Percentiles rank a stretch among this genome's conserved stretches.
Conservation (phyloP, 75 land plant genomes). For the Picea sitchensis region DNA sequence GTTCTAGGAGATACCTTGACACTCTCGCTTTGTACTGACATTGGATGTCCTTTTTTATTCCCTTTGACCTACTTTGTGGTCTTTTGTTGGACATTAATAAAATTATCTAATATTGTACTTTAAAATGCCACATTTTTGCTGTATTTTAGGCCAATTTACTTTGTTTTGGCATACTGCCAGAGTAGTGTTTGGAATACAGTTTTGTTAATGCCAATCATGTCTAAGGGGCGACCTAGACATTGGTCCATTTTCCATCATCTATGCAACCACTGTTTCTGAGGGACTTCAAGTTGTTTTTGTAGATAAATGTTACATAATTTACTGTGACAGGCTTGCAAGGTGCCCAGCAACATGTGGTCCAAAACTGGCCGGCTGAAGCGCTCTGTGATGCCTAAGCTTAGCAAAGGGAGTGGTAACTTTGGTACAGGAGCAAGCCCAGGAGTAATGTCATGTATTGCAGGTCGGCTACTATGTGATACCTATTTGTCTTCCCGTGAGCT, state of each 20-base stretch:
- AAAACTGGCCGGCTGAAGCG: slow-evolving; percentile 92
- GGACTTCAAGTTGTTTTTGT: not conserved
- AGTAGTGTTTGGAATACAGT: not conserved
- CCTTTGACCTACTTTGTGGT: too few relatives aligned
- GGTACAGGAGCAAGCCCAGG: slow-evolving; percentile 96
- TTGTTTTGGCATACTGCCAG: too few relatives aligned
- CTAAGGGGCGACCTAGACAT: not conserved
- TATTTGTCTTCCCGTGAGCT: slow-evolving; percentile 88
- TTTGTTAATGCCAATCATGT: not conserved
- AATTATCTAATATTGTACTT: too few relatives aligned
- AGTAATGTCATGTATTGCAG: slow-evolving; percentile 88
- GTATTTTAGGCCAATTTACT: too few relatives aligned
- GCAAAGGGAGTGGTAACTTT: slow-evolving; percentile 64
- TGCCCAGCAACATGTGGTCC: slow-evolving; percentile 90
- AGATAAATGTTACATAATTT: not conserved
- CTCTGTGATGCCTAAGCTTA: slow-evolving; percentile 79
- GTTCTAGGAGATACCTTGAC: too few relatives aligned
- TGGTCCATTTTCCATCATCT: not conserved
- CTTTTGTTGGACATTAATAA: too few relatives aligned
- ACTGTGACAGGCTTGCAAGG: slow-evolving; percentile 64
- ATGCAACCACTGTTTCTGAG: not conserved
- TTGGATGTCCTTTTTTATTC: too few relatives aligned
- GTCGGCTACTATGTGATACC: slow-evolving; percentile 95
- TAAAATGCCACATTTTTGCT: too few relatives aligned
- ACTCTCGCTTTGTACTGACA: too few relatives aligned